Percentiles rank a stretch among this genome's conserved stretches.
These are phyloP conservation scores for Erodium trifolium DNA, from an alignment of 441 rosid genomes.

Conservation along the genomic window DNA sequence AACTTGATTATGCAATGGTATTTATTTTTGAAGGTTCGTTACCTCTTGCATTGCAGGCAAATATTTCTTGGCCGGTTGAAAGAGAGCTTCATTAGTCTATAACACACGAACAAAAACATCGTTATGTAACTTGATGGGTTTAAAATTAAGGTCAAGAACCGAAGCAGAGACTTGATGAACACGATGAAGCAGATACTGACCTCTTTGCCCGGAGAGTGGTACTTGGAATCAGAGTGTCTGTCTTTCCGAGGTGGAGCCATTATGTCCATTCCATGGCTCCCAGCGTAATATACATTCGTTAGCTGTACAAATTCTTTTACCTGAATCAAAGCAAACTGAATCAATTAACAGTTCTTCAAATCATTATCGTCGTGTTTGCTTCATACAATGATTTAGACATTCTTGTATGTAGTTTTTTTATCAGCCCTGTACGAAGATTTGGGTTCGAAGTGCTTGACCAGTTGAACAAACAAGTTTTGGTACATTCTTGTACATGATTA, in stretches of 20 bases:
- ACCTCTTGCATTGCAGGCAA: conserved; percentile 39
- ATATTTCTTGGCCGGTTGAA: conserved; percentile 39
- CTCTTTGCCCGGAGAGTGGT: conserved; percentile 2
- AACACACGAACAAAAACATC: not conserved
- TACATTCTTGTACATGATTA: too few relatives aligned
- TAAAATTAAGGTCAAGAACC: too few relatives aligned
- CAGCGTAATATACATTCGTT: conserved; percentile 36
- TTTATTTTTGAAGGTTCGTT: not conserved
- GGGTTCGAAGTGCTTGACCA: too few relatives aligned
- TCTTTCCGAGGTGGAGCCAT: conserved; percentile 27
- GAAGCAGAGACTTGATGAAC: too few relatives aligned
- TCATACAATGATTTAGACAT: not conserved
- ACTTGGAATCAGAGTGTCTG: conserved; percentile 19
- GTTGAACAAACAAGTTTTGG: too few relatives aligned
- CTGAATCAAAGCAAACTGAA: conserved; percentile 12
- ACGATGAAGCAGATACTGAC: conserved; percentile 12
- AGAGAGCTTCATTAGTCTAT: conserved; percentile 29
- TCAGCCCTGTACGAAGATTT: too few relatives aligned
- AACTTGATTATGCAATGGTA: too few relatives aligned
- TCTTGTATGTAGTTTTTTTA: too few relatives aligned
- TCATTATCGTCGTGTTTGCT: not conserved
- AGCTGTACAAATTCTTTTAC: conserved; percentile 36
- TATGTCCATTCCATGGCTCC: conserved; percentile 51
- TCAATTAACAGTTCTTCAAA: not conserved
- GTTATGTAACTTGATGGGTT: not conserved